phyloP scores from a whole-genome alignment of 495 filamentous ascomycete genomes.

The Xanthoparmelia taractica region DNA sequence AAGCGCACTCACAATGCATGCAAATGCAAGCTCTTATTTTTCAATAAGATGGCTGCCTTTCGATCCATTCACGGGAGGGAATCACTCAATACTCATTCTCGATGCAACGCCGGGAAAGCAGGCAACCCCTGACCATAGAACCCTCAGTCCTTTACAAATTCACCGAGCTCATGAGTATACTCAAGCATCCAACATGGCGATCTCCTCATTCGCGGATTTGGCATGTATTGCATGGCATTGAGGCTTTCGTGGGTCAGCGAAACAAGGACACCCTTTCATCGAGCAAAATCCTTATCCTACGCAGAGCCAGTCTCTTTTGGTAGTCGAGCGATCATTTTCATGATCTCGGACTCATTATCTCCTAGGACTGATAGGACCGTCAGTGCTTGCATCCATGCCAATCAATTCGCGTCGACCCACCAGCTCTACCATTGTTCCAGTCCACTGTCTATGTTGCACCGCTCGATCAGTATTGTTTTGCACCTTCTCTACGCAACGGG shows the following conservation, averaged over 20 bases:
- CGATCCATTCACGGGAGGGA: background rate
- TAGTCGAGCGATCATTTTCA: slow-evolving; percentile 62
- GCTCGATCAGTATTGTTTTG: slow-evolving; percentile 1
- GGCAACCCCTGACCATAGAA: background rate
- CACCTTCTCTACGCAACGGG: background rate
- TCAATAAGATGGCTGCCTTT: background rate
- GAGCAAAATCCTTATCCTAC: slow-evolving; percentile 10
- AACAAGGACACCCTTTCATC: slow-evolving; percentile 10
- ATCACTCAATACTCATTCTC: background rate
- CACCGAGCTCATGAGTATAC: background rate
- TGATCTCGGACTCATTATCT: slow-evolving; percentile 73
- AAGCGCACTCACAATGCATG: background rate
- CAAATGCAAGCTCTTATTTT: background rate
- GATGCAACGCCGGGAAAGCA: background rate
- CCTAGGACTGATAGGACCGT: slow-evolving; percentile 43
- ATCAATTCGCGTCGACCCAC: slow-evolving; percentile 26
- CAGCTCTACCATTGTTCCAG: slow-evolving; percentile 82
- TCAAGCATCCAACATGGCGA: background rate
- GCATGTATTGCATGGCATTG: background rate
- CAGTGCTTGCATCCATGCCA: background rate
- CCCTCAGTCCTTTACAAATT: background rate
- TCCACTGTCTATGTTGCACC: slow-evolving; percentile 79
- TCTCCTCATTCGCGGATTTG: background rate
- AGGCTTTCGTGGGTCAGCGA: slow-evolving; percentile 2
- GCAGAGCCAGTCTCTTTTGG: slow-evolving; percentile 38